phyloP scores from a whole-genome alignment of 129 eudicot genomes.

The Flaveria trinervia region DNA sequence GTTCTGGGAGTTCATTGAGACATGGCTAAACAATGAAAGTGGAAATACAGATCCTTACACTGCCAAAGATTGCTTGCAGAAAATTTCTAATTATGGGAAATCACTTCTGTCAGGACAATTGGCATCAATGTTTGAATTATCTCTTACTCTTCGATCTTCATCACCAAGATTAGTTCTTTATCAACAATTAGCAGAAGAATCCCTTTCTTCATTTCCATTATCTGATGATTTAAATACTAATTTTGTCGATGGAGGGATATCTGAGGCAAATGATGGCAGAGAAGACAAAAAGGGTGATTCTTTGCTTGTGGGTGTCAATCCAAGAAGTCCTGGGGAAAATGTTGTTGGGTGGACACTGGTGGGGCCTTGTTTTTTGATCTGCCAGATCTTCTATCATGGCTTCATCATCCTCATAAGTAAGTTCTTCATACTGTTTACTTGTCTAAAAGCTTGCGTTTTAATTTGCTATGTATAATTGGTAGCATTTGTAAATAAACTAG shows the following conservation, averaged over 20 bases:
- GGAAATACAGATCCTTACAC: conserved; percentile 49
- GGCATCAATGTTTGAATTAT: conserved; percentile 71
- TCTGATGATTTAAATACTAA: conserved; percentile 57
- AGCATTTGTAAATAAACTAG: not conserved
- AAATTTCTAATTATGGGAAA: conserved; percentile 65
- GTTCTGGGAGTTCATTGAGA: conserved; percentile 81
- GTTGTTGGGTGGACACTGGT: conserved; percentile 99
- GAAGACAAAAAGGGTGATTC: conserved; percentile 46
- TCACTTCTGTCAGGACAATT: conserved; percentile 67
- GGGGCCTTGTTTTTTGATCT: conserved; percentile 76
- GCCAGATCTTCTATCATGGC: conserved; percentile 63
- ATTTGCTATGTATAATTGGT: not conserved
- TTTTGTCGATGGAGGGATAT: conserved; percentile 39
- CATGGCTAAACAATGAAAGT: conserved; percentile 55
- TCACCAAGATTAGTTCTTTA: conserved; percentile 91
- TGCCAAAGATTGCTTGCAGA: conserved; percentile 83
- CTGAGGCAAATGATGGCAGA: conserved; percentile 40
- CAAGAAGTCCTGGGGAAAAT: conserved; percentile 72
- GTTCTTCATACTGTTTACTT: conserved; percentile 30
- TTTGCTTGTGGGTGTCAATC: conserved; percentile 58
- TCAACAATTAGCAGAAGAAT: conserved; percentile 87
- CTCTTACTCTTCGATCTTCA: conserved; percentile 93
- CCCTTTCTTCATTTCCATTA: conserved; percentile 84
- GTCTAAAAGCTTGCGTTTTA: not conserved
- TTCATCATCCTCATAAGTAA: conserved; percentile 60